phyloP scores from a whole-genome alignment of 192 early-diverging fungal species.

The Backusella parvicylindrica region DNA sequence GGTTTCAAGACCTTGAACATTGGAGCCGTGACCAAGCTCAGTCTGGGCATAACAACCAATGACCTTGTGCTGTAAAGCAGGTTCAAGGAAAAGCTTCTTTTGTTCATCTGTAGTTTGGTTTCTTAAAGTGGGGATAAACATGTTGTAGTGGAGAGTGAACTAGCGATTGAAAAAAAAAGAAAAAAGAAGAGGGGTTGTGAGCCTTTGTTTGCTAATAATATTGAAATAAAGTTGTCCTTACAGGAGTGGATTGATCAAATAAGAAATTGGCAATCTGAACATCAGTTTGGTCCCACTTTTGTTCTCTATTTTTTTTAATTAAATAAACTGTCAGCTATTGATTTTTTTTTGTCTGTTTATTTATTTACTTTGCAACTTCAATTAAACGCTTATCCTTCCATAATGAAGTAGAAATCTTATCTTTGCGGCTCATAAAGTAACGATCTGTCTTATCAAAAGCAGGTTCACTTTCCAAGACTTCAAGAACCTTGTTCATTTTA shows the following conservation, averaged over 20 bases:
- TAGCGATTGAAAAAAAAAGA: constrained; percentile 17
- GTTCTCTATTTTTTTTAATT: constrained; percentile 29
- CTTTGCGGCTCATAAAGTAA: constrained; percentile 69
- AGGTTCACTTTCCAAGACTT: constrained; percentile 63
- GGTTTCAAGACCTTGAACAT: constrained; percentile 90
- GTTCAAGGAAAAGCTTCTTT: constrained; percentile 70
- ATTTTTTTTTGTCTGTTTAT: not conserved
- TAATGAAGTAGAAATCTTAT: constrained; percentile 61
- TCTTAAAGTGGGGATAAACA: constrained; percentile 82
- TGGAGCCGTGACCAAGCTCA: constrained; percentile 70
- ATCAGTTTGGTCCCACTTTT: constrained; percentile 56
- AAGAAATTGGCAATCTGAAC: constrained; percentile 46
- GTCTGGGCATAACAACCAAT: constrained; percentile 88
- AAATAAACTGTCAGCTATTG: not conserved
- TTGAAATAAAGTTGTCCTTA: constrained; percentile 12
- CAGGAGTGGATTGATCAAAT: constrained; percentile 61
- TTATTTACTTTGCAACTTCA: constrained; percentile 52
- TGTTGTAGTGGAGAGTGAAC: constrained; percentile 70
- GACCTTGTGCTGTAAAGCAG: constrained; percentile 69
- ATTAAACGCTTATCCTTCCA: constrained; percentile 60
- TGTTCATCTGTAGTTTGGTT: constrained; percentile 77
- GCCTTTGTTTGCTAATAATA: not conserved
- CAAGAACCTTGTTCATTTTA: constrained; percentile 52
- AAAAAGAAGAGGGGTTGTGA: not conserved
- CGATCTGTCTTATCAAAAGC: constrained; percentile 67